Base-by-base conservation (phyloP, 495 filamentous ascomycete genomes). In the Xylaria castorea region DNA sequence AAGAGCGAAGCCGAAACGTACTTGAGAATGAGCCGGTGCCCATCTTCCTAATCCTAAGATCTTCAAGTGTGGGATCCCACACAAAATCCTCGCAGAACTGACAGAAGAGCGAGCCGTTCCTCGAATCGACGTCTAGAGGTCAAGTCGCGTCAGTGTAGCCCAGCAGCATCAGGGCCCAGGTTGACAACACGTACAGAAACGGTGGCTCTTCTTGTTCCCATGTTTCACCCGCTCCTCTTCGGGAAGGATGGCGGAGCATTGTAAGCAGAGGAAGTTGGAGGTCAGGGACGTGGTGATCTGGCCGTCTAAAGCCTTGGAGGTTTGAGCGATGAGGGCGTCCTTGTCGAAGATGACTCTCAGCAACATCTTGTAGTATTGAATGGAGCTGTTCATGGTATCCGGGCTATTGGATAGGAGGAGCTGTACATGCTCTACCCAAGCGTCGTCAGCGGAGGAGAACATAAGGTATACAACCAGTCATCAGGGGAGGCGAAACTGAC, bases 81-180 rank as follows among this genome's bases (percentile, higher is more conserved):
- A 97, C 90, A 73, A 96, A 91, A 78, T 97, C 94, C 50, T 89
- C 86, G 76, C 94, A 97, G 71, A 89, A 85, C 75, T 95, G 92
- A 82, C 94, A 97, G 77, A 91, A 97, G 3, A 97, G 77, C 61
- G 88, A 86, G 7, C 93, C 93, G 73, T 84, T 90, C 68, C 91
- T 85, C 3, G 94, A 95, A 75, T 97, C 94, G 71, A 97, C 91
- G 77, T 94, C 94, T 97, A 65, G 27, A 42, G 12, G 44, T 63
- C 27, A 55, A 74, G 50, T 22, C 22, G 3, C 70, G 71, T 71
- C 11, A 55, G 48, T 14, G 60, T 5, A 78, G 42, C 68, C 62
- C 32, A 8, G 46, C 9, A 3, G 40, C 46, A 48, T 16, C 9
- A 40, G 32, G 36, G 20, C 9, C 36, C 14, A 27, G 38, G 20